phyloP scores from a whole-genome alignment of 1,284 basidiomycete genomes.

The Psilocybe mexicana region DNA sequence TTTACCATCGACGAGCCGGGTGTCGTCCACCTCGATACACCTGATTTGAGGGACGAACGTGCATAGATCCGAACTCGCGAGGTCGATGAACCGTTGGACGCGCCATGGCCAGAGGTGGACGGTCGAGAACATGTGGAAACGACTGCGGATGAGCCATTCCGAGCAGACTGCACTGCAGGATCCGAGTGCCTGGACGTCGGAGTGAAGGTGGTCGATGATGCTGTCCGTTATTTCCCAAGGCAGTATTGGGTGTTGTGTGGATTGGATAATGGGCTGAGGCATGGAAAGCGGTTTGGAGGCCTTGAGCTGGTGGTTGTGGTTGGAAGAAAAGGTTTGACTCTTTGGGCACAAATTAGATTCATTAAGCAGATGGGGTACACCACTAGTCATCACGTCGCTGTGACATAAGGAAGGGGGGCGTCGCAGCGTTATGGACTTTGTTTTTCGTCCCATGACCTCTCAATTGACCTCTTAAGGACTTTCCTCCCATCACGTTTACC shows the following conservation, averaged over 20 bases:
- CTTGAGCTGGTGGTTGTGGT: background rate
- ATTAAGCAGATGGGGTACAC: background rate
- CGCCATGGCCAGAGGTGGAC: slow-evolving; percentile 31
- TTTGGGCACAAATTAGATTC: background rate
- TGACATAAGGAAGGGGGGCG: background rate
- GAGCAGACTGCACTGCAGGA: slow-evolving; percentile 28
- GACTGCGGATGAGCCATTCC: slow-evolving; percentile 29
- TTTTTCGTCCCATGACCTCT: too few species aligned
- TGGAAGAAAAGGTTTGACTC: background rate
- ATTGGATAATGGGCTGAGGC: background rate
- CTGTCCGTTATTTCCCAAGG: slow-evolving; percentile 30
- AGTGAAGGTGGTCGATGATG: slow-evolving; percentile 29
- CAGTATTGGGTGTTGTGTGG: slow-evolving; percentile 15
- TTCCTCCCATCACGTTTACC: background rate
- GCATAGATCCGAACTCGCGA: slow-evolving; percentile 21
- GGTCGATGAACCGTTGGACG: slow-evolving; percentile 23
- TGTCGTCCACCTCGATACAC: slow-evolving; percentile 28
- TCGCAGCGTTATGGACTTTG: too few species aligned
- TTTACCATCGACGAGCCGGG: background rate
- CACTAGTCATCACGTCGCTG: background rate
- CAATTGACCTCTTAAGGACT: too few species aligned
- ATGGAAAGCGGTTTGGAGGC: background rate
- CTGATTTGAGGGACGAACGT: slow-evolving; percentile 26
- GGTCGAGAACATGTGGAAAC: slow-evolving; percentile 29
- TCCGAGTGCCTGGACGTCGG: slow-evolving; percentile 22